Evolutionary conservation across 2,329 filamentous ascomycete genomes (phyloP), one percentile per base, ranked within the genome.

Genomic region (Aureobasidium sp.): DNA sequence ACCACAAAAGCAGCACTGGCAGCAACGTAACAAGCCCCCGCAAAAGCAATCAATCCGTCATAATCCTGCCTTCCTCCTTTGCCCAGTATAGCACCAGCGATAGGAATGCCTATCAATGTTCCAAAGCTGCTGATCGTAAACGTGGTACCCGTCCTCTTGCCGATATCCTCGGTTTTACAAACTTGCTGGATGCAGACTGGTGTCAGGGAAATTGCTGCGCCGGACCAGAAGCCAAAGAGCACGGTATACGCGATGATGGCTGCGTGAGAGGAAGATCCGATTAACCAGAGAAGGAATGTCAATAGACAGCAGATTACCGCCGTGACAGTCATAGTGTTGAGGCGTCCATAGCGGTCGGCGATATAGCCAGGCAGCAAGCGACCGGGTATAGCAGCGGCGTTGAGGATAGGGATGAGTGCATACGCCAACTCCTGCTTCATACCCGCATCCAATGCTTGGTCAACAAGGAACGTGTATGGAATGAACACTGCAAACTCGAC

Each of bases 41-140:
- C 66, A 58, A 72, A 70, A 11, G 67, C 39, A 0, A 68, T 67
- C 34, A 71, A 60, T 3, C 67, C 68, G 65, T 66, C 67, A 49
- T 73, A 76, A 22, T 66, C 59, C 5, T 70, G 70, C 29, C 64
- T 66, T 20, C 68, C 62, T 5, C 86, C 45, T n/a, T 25, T 48
- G 8, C 45, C 76, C 31, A 87, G 78, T 5, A 60, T 60, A 22
- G 70, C 69, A 7, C 87, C 87, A 1, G 81, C 87, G 67, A 90
- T 87, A 0, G 88, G 88, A 49, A 80, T 84, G 0, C 87, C 86
- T 0, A 84, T 84, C 56, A 92, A 74, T 1, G 84, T 86, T 4
- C 85, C 87, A 36, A 91, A 75, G 1, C 84, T 80, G 62, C 85
- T 78, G 51, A 86, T 71, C 17, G 83, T 81, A 70, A 88, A 89